Evolutionary conservation across 2,329 filamentous ascomycete genomes (phyloP).

Genomic region (Rachicladosporium sp.): DNA sequence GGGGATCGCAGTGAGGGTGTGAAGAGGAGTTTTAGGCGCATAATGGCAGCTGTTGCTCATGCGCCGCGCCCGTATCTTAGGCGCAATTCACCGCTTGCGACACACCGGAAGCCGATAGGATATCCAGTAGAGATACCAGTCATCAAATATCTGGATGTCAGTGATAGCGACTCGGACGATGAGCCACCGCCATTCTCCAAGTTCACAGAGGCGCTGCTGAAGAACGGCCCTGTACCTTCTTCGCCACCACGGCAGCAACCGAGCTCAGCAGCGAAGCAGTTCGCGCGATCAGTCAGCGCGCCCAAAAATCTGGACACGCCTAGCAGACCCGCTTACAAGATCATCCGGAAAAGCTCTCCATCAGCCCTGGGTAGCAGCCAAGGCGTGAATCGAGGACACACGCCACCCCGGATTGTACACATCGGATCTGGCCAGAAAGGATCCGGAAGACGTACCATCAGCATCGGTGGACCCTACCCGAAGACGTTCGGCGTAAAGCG

Average conservation of each 20-base stretch:
- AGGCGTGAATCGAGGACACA: conserved; percentile 13
- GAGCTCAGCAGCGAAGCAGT: conserved; percentile 18
- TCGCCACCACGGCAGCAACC: conserved; percentile 38
- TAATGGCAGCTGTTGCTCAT: conserved; percentile 24
- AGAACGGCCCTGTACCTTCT: conserved; percentile 45
- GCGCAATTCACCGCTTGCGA: conserved; percentile 35
- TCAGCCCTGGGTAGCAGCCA: conserved; percentile 11
- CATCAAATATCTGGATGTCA: conserved; percentile 41
- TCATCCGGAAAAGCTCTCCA: conserved; percentile 24
- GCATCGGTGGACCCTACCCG: conserved; percentile 21
- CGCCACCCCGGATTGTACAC: conserved; percentile 24
- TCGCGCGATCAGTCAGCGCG: conserved; percentile 16
- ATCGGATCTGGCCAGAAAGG: conserved; percentile 15
- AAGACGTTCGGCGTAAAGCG: conserved; percentile 15
- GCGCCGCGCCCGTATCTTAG: conserved; percentile 21
- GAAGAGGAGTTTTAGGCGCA: conserved; percentile 14
- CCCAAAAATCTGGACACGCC: conserved; percentile 22
- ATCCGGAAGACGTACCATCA: conserved; percentile 22
- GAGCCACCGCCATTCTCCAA: conserved; percentile 83
- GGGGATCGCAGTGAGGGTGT: conserved; percentile 9
- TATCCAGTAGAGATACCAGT: conserved; percentile 33
- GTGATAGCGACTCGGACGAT: conserved; percentile 80
- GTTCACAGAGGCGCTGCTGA: conserved; percentile 76
- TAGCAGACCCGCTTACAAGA: conserved; percentile 24
- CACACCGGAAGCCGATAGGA: conserved; percentile 32